Conservation (phyloP, 768 basidiomycete species). For the Suillus tomentosus region DNA sequence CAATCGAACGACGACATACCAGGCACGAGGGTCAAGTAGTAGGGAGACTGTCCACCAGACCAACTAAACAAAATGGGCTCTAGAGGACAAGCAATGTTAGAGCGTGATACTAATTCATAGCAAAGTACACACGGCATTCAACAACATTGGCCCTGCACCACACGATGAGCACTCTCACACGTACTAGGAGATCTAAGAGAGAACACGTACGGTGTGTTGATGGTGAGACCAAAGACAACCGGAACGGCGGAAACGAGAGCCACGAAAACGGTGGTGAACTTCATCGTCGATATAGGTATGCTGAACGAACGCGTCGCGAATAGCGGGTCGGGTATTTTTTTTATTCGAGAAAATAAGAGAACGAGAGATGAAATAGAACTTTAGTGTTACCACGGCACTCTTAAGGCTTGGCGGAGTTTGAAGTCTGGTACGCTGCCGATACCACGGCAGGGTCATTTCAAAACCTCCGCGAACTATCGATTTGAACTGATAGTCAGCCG, state of each 20-base stretch:
- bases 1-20: conserved; percentile 40
- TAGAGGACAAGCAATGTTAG: conserved; percentile 28
- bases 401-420: conserved; percentile 27
- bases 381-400: not conserved
- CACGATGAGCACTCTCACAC: not conserved
- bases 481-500: not conserved
- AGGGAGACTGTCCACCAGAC: conserved; percentile 54
- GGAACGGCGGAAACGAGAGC: conserved; percentile 34
- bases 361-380: conserved; percentile 9
- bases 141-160: conserved; percentile 39
- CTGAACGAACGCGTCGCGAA: conserved; percentile 20
- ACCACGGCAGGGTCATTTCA: not conserved
- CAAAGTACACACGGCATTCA: conserved; percentile 49
- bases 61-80: conserved; percentile 63
- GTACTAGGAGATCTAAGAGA: conserved; percentile 12
- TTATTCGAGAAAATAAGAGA: conserved; percentile 7
- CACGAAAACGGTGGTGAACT: conserved; percentile 31
- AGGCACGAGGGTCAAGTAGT: conserved; percentile 61
- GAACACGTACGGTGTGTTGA: conserved; percentile 68
- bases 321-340: conserved; percentile 17
- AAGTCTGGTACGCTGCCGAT: conserved; percentile 11
- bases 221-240: conserved; percentile 47
- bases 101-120: not conserved
- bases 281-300: conserved; percentile 34
- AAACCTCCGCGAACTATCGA: not conserved